These are phyloP conservation scores for Cucurbitaria berberidis DNA, from an alignment of 2,329 filamentous ascomycete species.

Conservation along the genomic window DNA sequence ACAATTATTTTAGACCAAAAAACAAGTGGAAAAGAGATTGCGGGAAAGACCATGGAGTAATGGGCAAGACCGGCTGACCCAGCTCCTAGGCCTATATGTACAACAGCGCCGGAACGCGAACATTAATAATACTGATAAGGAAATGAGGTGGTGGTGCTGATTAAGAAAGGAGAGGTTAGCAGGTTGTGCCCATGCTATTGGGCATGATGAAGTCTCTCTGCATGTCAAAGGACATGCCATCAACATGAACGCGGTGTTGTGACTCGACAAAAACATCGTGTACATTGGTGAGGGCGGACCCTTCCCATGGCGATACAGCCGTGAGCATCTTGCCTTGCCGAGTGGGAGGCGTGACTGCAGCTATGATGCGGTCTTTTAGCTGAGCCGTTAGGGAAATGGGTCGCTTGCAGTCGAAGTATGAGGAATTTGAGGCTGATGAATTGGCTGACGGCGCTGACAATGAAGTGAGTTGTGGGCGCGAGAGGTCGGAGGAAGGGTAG, in stretches of 20 bases:
- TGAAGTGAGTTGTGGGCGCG: conserved; percentile 35
- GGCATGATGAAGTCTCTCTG: conserved; percentile 36
- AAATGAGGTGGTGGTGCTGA: conserved; percentile 1
- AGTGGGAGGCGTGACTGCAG: conserved; percentile 37
- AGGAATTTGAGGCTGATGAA: conserved; percentile 33
- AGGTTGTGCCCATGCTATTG: conserved; percentile 29
- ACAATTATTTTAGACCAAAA: conserved; percentile 8
- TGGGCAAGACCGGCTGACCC: conserved; percentile 37
- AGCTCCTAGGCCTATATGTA: conserved; percentile 14
- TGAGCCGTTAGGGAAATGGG: conserved; percentile 28
- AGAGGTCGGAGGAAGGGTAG: conserved; percentile 33
- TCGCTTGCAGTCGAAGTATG: conserved; percentile 45
- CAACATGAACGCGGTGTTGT: conserved; percentile 40
- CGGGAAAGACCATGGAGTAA: conserved; percentile 2
- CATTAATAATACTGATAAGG: conserved; percentile 21
- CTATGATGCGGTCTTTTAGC: conserved; percentile 38
- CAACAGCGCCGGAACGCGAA: conserved; percentile 9
- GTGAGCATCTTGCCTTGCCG: conserved; percentile 28
- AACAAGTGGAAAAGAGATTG: conserved; percentile 13
- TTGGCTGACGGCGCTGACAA: conserved; percentile 43
- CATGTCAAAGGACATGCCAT: conserved; percentile 48
- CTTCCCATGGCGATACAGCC: conserved; percentile 44
- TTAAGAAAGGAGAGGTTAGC: conserved; percentile 14
- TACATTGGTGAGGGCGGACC: conserved; percentile 32
- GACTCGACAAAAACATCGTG: conserved; percentile 43